Conservation (phyloP, 176 grass and related monocot species). For the Alopecurus myosuroides region DNA sequence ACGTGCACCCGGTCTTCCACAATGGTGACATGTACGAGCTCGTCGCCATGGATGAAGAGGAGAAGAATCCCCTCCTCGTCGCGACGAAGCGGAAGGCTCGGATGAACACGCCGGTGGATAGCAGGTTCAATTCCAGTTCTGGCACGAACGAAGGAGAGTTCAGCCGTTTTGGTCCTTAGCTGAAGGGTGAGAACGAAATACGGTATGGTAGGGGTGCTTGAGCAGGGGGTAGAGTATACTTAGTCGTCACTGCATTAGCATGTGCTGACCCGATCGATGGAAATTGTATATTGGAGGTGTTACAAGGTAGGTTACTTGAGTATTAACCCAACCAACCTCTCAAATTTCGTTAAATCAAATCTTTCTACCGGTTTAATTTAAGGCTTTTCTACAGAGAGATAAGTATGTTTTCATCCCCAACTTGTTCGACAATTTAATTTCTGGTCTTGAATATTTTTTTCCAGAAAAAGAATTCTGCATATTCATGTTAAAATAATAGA, state of each 20-base stretch:
- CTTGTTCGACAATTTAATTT: too few relatives aligned
- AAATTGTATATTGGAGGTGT: background rate
- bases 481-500: too few relatives aligned
- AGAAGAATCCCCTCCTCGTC: constrained; percentile 61
- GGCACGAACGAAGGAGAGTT: constrained; percentile 44
- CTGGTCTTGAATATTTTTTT: too few relatives aligned
- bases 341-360: background rate
- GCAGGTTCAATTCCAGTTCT: constrained; percentile 59
- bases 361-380: background rate
- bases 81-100: constrained; percentile 50
- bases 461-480: too few relatives aligned
- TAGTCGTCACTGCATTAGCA: background rate
- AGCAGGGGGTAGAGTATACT: background rate
- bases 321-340: background rate
- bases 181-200: constrained; percentile 19
- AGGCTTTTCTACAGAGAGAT: background rate
- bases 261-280: background rate
- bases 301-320: background rate
- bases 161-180: constrained; percentile 15
- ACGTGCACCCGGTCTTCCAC: constrained; percentile 78
- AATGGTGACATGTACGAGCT: constrained; percentile 26
- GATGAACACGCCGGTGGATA: constrained; percentile 52
- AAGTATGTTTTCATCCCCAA: background rate
- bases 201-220: background rate
- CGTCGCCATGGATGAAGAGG: constrained; percentile 48